These are phyloP conservation scores for Elongisporangium senticosum DNA, from an alignment of 352 stramenopile genomes.

Conservation along the genomic window DNA sequence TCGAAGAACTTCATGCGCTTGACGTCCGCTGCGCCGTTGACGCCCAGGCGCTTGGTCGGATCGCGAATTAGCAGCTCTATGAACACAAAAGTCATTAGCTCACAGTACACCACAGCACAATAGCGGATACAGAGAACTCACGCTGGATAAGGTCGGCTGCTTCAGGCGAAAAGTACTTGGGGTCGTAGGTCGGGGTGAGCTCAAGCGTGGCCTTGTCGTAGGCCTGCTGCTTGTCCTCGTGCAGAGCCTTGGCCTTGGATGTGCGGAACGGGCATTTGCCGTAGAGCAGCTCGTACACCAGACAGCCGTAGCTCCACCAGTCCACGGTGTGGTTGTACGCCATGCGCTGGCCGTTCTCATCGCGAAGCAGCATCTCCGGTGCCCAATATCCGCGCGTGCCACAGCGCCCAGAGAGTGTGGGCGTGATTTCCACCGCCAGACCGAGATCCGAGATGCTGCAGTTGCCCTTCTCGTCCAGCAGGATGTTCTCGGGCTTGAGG, in stretches of 20 bases:
- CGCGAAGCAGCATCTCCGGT: slow-evolving; percentile 94
- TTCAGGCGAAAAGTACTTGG: slow-evolving; percentile 78
- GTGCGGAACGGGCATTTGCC: slow-evolving; percentile 97
- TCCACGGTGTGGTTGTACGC: slow-evolving; percentile 94
- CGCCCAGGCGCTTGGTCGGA: slow-evolving; percentile 59
- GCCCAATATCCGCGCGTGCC: slow-evolving; percentile 91
- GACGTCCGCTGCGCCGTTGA: slow-evolving; percentile 65
- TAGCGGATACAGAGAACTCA: slow-evolving; percentile 19
- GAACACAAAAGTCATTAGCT: slow-evolving; percentile 7
- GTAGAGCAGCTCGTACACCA: slow-evolving; percentile 96
- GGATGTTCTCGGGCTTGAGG: slow-evolving; percentile 88
- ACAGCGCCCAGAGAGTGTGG: slow-evolving; percentile 67
- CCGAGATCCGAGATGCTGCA: slow-evolving; percentile 96
- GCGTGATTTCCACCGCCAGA: slow-evolving; percentile 92
- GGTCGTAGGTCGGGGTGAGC: slow-evolving; percentile 68
- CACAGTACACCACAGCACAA: neutral
- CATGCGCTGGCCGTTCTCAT: slow-evolving; percentile 89
- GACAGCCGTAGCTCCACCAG: slow-evolving; percentile 97
- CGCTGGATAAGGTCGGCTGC: slow-evolving; percentile 69
- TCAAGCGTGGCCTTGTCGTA: slow-evolving; percentile 81
- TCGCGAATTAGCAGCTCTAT: slow-evolving; percentile 72
- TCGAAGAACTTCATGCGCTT: slow-evolving; percentile 81
- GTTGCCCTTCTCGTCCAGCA: slow-evolving; percentile 92
- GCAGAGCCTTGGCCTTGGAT: slow-evolving; percentile 90
- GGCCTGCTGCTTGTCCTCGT: slow-evolving; percentile 86